Evolutionary conservation across 176 grass and related monocot genomes (phyloP).

Genomic region (Rhynchospora tenuis): DNA sequence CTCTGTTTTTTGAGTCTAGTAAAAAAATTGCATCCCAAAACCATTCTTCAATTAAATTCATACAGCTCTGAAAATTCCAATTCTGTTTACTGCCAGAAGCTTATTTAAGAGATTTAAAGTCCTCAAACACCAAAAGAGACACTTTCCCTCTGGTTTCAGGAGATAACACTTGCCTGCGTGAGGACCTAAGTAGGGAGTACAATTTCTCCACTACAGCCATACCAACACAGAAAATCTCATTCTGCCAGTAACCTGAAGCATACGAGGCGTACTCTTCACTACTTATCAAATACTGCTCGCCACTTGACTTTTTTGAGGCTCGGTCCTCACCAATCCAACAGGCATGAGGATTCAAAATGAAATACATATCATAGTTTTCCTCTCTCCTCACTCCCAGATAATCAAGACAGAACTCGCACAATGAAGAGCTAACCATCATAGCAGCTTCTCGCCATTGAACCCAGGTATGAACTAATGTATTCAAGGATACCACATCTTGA

Average conservation of each 20-base stretch:
- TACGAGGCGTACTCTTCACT: constrained; percentile 20
- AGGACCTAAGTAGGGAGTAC: constrained; percentile 22
- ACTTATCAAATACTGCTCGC: constrained; percentile 9
- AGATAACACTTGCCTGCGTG: neutral
- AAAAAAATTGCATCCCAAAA: constrained; percentile 32
- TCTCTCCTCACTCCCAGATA: constrained; percentile 62
- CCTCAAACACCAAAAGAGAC: constrained; percentile 21
- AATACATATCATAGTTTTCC: constrained; percentile 5
- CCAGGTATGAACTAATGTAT: constrained; percentile 47
- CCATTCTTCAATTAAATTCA: neutral
- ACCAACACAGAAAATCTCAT: constrained; percentile 52
- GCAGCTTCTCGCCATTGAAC: constrained; percentile 36
- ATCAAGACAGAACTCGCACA: constrained; percentile 32
- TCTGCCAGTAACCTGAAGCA: constrained; percentile 39
- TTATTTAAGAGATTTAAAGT: constrained; percentile 34
- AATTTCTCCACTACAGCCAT: constrained; percentile 37
- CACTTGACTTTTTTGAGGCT: neutral
- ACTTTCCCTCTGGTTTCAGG: constrained; percentile 19
- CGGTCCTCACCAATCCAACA: constrained; percentile 28
- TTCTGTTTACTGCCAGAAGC: constrained; percentile 20
- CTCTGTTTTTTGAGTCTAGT: constrained; percentile 22
- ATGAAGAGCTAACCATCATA: constrained; percentile 19
- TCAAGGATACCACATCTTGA: constrained; percentile 23
- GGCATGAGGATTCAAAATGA: constrained; percentile 40
- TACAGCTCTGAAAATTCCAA: neutral